phyloP scores from a whole-genome alignment of 176 grass and related monocot genomes.

The Areca catechu region DNA sequence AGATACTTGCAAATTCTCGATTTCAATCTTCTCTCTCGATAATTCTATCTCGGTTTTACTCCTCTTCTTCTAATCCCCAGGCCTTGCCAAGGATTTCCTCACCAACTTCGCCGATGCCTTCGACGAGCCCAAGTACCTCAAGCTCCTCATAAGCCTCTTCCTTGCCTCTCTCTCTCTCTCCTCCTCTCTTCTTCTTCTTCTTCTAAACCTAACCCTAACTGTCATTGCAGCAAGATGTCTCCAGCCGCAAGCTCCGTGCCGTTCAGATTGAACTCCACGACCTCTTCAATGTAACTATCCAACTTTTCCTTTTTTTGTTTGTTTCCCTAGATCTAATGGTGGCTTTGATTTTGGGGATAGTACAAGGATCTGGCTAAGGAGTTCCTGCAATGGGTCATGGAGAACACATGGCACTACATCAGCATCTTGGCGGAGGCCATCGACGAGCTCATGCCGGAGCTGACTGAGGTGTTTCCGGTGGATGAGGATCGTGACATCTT shows the following conservation, averaged over 20 bases:
- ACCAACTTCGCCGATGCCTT: no score
- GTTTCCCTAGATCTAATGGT: no score
- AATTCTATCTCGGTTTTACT: neutral
- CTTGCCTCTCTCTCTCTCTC: no score
- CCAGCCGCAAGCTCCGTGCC: conserved; percentile 60
- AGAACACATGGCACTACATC: conserved; percentile 78
- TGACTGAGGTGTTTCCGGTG: conserved; percentile 63
- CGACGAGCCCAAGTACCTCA: no score
- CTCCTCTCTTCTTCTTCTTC: no score
- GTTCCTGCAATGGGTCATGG: conserved; percentile 70
- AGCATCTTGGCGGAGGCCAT: conserved; percentile 62
- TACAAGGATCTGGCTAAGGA: conserved; percentile 80
- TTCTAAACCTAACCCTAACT: no score
- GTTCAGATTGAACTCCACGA: conserved; percentile 85
- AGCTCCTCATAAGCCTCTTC: no score
- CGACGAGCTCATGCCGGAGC: conserved; percentile 92
- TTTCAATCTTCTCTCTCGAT: neutral
- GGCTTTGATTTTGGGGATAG: no score
- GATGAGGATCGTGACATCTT: no score
- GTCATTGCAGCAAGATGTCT: no score
- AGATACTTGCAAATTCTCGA: conserved; percentile 36
- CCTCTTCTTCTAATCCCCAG: no score
- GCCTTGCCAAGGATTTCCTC: no score
- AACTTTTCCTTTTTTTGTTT: neutral
- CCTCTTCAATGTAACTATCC: conserved; percentile 47